Base-by-base conservation (phyloP, 2,329 filamentous ascomycete genomes). In the Xylaria sp. region DNA sequence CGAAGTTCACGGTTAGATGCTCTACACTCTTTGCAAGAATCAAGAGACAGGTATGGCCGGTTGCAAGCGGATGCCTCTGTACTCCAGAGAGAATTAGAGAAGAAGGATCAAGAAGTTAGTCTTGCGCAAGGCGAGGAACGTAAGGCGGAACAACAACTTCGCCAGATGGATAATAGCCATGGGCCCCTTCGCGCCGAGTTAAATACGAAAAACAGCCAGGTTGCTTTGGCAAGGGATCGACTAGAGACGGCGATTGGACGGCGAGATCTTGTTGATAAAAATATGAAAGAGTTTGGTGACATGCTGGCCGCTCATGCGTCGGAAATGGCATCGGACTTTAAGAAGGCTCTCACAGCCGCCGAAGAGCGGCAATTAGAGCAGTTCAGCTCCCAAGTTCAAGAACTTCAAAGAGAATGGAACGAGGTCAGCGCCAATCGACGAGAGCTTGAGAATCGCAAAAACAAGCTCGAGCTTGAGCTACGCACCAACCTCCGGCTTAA, bases 51-150 rank as follows among this genome's bases (percentile, higher is more conserved):
- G 75, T 91, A 89, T 71, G 93, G 97, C 56, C 81, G 83, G 10
- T 86, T 94, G 62, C 83, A 87, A 65, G 84, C 83, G 15, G 87
- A 92, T 63, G 87, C 89, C 46, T 82, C 83, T 6, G 88, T 91
- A 60, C 90, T 97, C 62, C 87, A 88, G 60, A 84, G 81, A 15
- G 87, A 93, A 74, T 86, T 97, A 61, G 91, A 97, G 72, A 84
- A 85, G 67, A 90, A 97, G 73, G 93, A 97, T 71, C 95, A 98
- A 76, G 89, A 96, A 75, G 93, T 98, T 72, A 98, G 94, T 1
- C 88, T 86, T 60, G 93, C 94, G n/a, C 89, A 93, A 76, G 92
- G 93, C 61, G 91, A 95, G 66, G 81, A 95, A 53, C 91, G 94
- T 74, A 97, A 95, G 80, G 83, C 93, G 13, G 91, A 96, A 76